Base-by-base conservation (phyloP, 768 basidiomycete species). In the Tephrocybe sp. region DNA sequence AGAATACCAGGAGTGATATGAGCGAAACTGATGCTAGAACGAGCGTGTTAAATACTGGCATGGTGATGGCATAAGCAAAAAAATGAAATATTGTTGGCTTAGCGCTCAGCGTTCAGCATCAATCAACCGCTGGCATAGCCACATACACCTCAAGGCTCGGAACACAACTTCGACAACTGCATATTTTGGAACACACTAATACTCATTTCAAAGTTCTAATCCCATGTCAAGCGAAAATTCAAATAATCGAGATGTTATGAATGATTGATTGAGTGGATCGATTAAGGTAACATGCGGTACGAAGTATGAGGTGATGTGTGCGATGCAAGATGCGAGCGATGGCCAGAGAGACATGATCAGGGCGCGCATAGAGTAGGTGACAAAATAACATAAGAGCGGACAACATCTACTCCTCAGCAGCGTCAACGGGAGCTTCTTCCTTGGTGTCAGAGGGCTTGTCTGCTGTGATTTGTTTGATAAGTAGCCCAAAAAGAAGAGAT, bases 401-500 rank as follows among this genome's bases (percentile, higher is more conserved):
- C 28, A 55, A 52, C 47, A 65, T 78, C 65, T 81, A 84, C 68
- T 90, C 88, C 53, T 90, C 87, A 44, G 73, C 84, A 44, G 83
- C 87, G 51, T 69, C 73, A 15, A 15, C 34, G 11, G 9, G 11
- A 36, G 61, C 73, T 49, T 88, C 89, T 14, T 91, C 86, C 71
- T 90, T 89, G 51, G 73, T 64, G 39, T 90, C 88, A 49, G 79
- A 71, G 41, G 80, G 75, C 71, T 90, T 90, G 65, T 90, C 89
- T 72, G 77, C 74, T 78, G 38, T 8, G 38, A n/a, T 36, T 36
- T 4, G n/a, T 18, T 39, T 39, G 20, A 39, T 21, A 21, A 21
- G 38, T 20, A 4, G 4, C 38, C 18, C 38, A 21, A 5, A 12
- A 7, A 30, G 3, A 17, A 33, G 14, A 4, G 0, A 30, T n/a